Conservation (phyloP, 139 green algal species). For the Picochlorum costavermella region DNA sequence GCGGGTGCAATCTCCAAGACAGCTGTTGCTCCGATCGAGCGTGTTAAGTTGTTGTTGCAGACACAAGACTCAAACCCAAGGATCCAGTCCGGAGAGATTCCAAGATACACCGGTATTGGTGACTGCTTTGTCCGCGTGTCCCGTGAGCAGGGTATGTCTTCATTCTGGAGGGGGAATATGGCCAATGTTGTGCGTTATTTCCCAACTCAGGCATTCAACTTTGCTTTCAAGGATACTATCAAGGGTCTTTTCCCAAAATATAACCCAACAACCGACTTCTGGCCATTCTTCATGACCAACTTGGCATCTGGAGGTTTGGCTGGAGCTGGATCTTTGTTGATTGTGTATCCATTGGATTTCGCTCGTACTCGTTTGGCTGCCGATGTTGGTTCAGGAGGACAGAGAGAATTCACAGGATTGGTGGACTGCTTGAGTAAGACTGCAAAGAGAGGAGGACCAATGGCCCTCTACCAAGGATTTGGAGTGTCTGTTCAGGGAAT, state of each 20-base stretch:
- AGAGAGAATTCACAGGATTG: constrained; percentile 83
- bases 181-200: constrained; percentile 96
- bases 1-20: constrained; percentile 91
- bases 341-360: constrained; percentile 99
- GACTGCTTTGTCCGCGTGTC: constrained; percentile 91
- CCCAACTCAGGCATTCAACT: constrained; percentile 96
- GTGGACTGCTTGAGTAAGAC: constrained; percentile 86
- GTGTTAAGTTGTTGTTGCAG: constrained; percentile 96
- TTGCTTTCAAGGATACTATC: constrained; percentile 99
- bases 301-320: constrained; percentile 89
- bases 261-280: constrained; percentile 87
- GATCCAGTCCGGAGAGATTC: constrained; percentile 73
- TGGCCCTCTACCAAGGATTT: constrained; percentile 83
- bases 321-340: constrained; percentile 84
- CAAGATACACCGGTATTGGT: constrained; percentile 80
- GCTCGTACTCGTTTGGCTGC: constrained; percentile 95
- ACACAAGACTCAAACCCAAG: constrained; percentile 70
- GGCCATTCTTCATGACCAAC: constrained; percentile 93
- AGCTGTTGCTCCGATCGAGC: constrained; percentile 89
- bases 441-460: constrained; percentile 31
- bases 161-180: constrained; percentile 96
- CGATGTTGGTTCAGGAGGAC: constrained; percentile 57
- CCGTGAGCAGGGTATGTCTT: constrained; percentile 73
- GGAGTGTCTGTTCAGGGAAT: constrained; percentile 95
- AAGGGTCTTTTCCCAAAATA: constrained; percentile 94